Evolutionary conservation across 192 early-diverging fungal species (phyloP).

Genomic region (Chytriomyces sp.): DNA sequence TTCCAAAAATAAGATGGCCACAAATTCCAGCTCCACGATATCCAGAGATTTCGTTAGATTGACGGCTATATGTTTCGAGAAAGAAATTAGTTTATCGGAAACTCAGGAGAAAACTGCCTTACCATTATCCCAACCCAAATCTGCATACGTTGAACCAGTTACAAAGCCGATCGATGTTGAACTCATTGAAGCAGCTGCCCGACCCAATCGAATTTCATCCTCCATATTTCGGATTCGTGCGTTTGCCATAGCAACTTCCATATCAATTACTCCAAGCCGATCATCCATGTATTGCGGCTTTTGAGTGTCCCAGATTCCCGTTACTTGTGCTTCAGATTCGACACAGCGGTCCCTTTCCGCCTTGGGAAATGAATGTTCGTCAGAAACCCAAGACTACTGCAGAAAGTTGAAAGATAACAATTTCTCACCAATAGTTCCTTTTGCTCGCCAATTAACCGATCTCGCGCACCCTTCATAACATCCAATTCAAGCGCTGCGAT

Average conservation of each 20-base stretch:
- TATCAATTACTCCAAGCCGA: conserved; percentile 47
- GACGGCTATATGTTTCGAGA: conserved; percentile 21
- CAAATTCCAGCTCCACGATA: conserved; percentile 46
- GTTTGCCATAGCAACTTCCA: conserved; percentile 46
- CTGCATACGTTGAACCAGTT: conserved; percentile 17
- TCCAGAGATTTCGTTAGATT: conserved; percentile 51
- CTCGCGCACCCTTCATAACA: conserved; percentile 36
- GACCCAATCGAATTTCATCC: conserved; percentile 26
- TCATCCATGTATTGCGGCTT: conserved; percentile 60
- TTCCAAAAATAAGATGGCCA: conserved; percentile 46
- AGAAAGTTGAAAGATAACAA: no score
- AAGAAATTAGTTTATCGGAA: neutral
- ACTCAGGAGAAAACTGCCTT: neutral
- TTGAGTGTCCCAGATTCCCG: conserved; percentile 43
- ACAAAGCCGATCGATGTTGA: no score
- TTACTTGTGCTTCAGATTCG: conserved; percentile 42
- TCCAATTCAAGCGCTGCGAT: conserved; percentile 42
- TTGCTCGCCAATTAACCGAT: conserved; percentile 51
- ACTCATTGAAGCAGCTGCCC: conserved; percentile 1
- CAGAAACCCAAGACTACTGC: no score
- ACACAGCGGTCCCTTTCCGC: conserved; percentile 53
- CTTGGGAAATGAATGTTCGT: neutral
- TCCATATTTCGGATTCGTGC: conserved; percentile 37
- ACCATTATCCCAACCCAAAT: conserved; percentile 57
- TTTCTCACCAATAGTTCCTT: conserved; percentile 42